Evolutionary conservation across 2,329 filamentous ascomycete species (phyloP), one percentile per base, ranked within the genome.

Genomic region (Diplodia intermedia): DNA sequence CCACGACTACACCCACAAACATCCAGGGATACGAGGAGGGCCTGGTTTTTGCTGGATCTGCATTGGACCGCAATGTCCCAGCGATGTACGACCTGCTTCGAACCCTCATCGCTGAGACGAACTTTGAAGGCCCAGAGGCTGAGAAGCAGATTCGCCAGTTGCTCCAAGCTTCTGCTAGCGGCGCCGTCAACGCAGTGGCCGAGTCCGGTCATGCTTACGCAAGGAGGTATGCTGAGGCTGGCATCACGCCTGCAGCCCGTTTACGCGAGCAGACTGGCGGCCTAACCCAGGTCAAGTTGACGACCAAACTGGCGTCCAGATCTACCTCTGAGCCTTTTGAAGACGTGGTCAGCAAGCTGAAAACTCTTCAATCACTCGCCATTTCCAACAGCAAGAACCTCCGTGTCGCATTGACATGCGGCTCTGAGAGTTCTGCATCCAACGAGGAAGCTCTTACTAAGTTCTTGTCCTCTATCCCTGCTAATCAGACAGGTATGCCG

Each of bases 131-230:
- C 70, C 86, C 91, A 0, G 90, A 93, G 73, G 93, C 94, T 1
- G 88, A 93, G 29, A 86, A 89, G 62, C 91, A 94, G 76, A 92
- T 98, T 65, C 87, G 91, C 65, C 92, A 98, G 78, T 85, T 99
- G 29, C 83, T 99, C 14, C 92, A 97, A 75, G 90, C 91, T 18
- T 91, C 91, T 15, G 91, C 94, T 0, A 95, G 95, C 74, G 94
- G 94, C 40, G 92, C 95, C 0, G 88, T 98, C 65, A 97, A 97
- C 75, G 90, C 91, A 54, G 93, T 99, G 74, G 94, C 95, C 4
- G 93, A 93, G 40, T 91, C 92, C 18, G 95, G 95, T 0, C 94
- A 99, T 76, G 86, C 89, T 0, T 99, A 90, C 77, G 95, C 95
- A 4, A 89, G 92, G 73, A 89, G 90, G 57, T 93, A 91, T 74